Base-by-base conservation (phyloP, 257 asterid species). In the Fraxinus quadrangulata region DNA sequence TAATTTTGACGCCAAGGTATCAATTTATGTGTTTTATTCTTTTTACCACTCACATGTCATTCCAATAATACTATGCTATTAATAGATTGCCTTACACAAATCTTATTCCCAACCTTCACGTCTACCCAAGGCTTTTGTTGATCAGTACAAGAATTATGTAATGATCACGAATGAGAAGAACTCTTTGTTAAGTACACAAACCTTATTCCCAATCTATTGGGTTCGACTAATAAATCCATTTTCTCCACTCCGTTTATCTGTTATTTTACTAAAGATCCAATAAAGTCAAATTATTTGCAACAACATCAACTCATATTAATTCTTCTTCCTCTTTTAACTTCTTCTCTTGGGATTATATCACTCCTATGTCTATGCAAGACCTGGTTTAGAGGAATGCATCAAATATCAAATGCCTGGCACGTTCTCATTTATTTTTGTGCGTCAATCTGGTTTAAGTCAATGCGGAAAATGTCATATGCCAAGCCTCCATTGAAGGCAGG, bases 1-100 rank as follows among this genome's bases (percentile, higher is more conserved):
- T 28, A 85, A 90, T 72, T 94, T 94, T 75, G 94, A 94, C 81
- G 90, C 98, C 42, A 94, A 92, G 95, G 98, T 89, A 72, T 67
- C 78, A 24, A 49, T 51, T 71, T 74, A 26, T 75, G 70, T 63
- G 5, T 61, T 63, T 63, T 63, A 26, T 65, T 12, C 71, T 39
- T 21, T 63, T 70, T 34, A 24, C 69, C 34, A 6, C 17, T 30
- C 47, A 31, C 54, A 31, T 42, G 14, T 47, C 28, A n/a, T 79
- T 65, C 9, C 74, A 79, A 28, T 61, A n/a, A 21, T 14, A 10
- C 31, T 71, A 63, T 59, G 73, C 24, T 61, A 11, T 51, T 7
- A 17, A 39, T 49, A 16, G 9, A 39, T 33, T 76, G 31, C 42
- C 1, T 23, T 28, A 28, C 31, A 28, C 31, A 28, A 28, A 28